A percentile compares a stretch with the other conserved stretches of the same genome.
These are phyloP conservation scores for Kluyveromyces wickerhamii DNA, from an alignment of 805 yeast species.

Conservation along the genomic window DNA sequence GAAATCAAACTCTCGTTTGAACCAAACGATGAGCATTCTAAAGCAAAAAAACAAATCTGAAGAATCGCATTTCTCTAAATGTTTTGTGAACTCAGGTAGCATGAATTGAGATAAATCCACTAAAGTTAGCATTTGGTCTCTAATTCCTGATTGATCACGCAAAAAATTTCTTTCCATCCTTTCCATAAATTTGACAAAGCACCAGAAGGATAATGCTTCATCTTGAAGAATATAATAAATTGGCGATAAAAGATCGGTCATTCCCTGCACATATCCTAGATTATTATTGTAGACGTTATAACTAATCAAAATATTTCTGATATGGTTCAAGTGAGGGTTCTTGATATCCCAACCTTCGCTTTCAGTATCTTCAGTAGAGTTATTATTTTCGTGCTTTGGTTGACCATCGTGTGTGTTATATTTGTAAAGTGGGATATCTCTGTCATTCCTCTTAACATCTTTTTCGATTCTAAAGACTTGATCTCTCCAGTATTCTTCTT, in stretches of 20 bases:
- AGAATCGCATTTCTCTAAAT: slow-evolving; percentile 80
- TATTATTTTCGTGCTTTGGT: slow-evolving; percentile 22
- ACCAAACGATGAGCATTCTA: slow-evolving; percentile 93
- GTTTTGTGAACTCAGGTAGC: slow-evolving; percentile 78
- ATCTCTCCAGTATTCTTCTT: slow-evolving; percentile 74
- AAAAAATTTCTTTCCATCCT: slow-evolving; percentile 92
- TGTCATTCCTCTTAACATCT: slow-evolving; percentile 87
- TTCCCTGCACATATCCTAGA: slow-evolving; percentile 95
- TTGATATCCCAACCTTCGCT: slow-evolving; percentile 55
- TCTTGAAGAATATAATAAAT: slow-evolving; percentile 59
- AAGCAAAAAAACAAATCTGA: slow-evolving; percentile 88
- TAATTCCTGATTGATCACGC: slow-evolving; percentile 90
- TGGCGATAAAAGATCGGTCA: slow-evolving; percentile 90
- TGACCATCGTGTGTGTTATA: slow-evolving; percentile 33
- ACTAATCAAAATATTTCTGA: slow-evolving; percentile 75
- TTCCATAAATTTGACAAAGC: slow-evolving; percentile 81
- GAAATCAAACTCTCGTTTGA: slow-evolving; percentile 82
- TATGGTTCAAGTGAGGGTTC: slow-evolving; percentile 64
- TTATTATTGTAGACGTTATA: slow-evolving; percentile 78
- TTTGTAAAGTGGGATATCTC: slow-evolving; percentile 59
- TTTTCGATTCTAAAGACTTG: slow-evolving; percentile 86
- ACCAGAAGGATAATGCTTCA: slow-evolving; percentile 81
- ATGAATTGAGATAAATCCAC: slow-evolving; percentile 83
- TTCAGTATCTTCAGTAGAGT: slow-evolving; percentile 26
- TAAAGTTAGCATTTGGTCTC: slow-evolving; percentile 73